Evolutionary conservation across 371 early-diverging fungal genomes (phyloP).

Genomic region (Rhizopus delemar): DNA sequence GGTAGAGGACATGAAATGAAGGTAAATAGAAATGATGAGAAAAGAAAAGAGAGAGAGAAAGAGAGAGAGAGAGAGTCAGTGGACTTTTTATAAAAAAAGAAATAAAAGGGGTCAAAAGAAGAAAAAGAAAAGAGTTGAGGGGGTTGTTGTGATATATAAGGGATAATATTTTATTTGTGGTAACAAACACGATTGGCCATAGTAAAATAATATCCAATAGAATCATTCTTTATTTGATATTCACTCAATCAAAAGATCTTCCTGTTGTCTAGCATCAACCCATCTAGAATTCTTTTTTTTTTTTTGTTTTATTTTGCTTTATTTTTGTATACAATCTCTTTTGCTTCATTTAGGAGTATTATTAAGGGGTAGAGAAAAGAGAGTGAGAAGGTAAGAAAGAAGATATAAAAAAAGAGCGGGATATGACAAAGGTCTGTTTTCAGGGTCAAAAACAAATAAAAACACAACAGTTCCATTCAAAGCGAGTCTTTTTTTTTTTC

Average conservation of each 20-base stretch:
- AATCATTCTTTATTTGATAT: too few species aligned
- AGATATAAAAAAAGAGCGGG: not conserved
- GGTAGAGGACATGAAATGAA: not conserved
- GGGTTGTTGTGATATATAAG: not conserved
- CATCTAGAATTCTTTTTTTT: too few species aligned
- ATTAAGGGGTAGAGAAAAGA: not conserved
- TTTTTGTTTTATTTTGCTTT: too few species aligned
- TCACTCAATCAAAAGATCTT: not conserved
- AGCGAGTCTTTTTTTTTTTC: not conserved
- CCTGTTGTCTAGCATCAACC: too few species aligned
- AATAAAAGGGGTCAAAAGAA: conserved; percentile 1
- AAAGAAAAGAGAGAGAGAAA: not conserved
- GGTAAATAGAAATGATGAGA: not conserved
- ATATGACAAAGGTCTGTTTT: not conserved
- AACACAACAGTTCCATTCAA: not conserved
- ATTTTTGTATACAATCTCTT: too few species aligned
- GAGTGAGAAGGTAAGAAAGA: not conserved
- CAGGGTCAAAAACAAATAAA: not conserved
- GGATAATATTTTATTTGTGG: not conserved
- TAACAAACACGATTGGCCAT: not conserved
- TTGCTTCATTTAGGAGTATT: not conserved
- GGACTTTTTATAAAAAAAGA: not conserved
- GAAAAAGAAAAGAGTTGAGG: not conserved
- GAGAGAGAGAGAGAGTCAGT: not conserved
- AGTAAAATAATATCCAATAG: too few species aligned